A percentile compares a stretch with the other conserved stretches of the same genome.
Evolutionary conservation across 2,329 filamentous ascomycete species (phyloP).

Genomic region (Fusarium musae): DNA sequence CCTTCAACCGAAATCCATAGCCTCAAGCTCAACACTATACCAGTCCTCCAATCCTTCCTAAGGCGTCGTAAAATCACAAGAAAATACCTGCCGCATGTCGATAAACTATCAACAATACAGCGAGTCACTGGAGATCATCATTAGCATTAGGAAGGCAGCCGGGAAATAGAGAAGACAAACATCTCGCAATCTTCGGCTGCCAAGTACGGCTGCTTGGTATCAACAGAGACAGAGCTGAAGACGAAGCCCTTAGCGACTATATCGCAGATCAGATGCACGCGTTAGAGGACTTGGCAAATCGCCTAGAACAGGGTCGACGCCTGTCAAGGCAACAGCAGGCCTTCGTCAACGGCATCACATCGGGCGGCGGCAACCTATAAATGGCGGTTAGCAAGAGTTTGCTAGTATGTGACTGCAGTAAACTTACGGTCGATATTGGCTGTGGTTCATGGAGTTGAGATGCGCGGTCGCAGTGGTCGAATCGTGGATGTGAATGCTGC

Average conservation of each 20-base stretch:
- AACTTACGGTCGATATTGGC: background rate
- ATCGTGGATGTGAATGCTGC: fast-evolving
- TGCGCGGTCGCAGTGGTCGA: background rate
- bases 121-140: fast-evolving
- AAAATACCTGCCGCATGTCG: background rate
- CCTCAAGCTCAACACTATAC: fast-evolving
- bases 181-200: background rate
- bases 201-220: background rate
- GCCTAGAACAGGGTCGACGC: background rate
- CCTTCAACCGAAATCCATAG: fast-evolving
- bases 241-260: background rate
- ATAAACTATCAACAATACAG: background rate
- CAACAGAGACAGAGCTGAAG: too few species aligned
- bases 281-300: fast-evolving
- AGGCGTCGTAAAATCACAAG: background rate
- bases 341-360: fast-evolving
- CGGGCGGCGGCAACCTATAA: background rate
- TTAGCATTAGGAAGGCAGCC: fast-evolving
- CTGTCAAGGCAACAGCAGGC: fast-evolving
- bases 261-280: background rate
- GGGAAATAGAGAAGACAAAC: fast-evolving
- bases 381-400: too few species aligned
- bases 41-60: background rate
- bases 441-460: background rate
- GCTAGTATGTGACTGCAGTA: too few species aligned